These are phyloP conservation scores for Fusarium austroafricanum DNA, from an alignment of 2,329 filamentous ascomycete species.

Conservation along the genomic window DNA sequence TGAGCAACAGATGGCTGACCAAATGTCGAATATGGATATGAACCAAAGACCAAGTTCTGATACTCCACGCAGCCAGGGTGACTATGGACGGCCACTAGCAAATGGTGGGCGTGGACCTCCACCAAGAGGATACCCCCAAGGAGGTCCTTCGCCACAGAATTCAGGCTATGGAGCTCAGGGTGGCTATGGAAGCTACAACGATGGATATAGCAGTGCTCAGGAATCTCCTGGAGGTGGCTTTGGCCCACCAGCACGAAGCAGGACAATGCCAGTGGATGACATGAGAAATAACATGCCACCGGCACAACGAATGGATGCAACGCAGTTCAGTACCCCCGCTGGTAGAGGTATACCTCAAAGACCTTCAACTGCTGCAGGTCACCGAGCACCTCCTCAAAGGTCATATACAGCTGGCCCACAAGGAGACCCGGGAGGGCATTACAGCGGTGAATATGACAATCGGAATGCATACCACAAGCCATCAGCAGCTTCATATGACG, in stretches of 20 bases:
- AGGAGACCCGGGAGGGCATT: slow-evolving; percentile 52
- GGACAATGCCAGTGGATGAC: slow-evolving; percentile 69
- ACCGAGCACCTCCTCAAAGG: slow-evolving; percentile 64
- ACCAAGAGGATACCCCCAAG: slow-evolving; percentile 52
- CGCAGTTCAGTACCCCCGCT: slow-evolving; percentile 59
- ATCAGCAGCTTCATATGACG: slow-evolving; percentile 57
- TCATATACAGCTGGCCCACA: slow-evolving; percentile 59
- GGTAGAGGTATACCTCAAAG: slow-evolving; percentile 62
- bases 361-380: slow-evolving; percentile 66
- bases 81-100: slow-evolving; percentile 44
- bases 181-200: slow-evolving; percentile 46
- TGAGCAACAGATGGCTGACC: slow-evolving; percentile 49
- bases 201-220: slow-evolving; percentile 46
- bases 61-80: slow-evolving; percentile 43
- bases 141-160: slow-evolving; percentile 47
- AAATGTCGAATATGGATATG: slow-evolving; percentile 53
- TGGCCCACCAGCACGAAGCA: slow-evolving; percentile 66
- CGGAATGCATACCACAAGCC: slow-evolving; percentile 47
- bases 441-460: slow-evolving; percentile 49
- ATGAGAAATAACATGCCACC: slow-evolving; percentile 55
- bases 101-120: slow-evolving; percentile 45
- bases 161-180: slow-evolving; percentile 36
- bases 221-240: slow-evolving; percentile 56
- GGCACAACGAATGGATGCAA: slow-evolving; percentile 56
- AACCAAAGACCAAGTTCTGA: slow-evolving; percentile 48